phyloP scores from a whole-genome alignment of 1,284 basidiomycete species.

The Pseudozyma sp. region DNA sequence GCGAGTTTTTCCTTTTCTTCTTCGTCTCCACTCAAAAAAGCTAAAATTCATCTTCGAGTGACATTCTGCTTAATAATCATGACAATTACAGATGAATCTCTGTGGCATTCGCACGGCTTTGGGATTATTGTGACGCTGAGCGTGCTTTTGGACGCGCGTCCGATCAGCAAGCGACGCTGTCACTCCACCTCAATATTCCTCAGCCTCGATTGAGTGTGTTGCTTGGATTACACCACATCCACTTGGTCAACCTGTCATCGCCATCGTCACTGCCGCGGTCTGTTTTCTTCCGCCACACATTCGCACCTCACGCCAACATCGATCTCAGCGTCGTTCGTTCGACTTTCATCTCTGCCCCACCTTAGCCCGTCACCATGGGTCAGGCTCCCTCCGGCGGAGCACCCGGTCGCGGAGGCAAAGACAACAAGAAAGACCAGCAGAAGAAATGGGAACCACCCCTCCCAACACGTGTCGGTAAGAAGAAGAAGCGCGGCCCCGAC shows the following conservation, averaged over 20 bases:
- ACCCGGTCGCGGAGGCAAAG: constrained; percentile 58
- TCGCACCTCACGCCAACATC: too few relatives aligned
- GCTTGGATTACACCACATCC: constrained; percentile 4
- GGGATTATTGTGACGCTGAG: neutral
- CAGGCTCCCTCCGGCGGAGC: constrained; percentile 61
- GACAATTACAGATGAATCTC: neutral
- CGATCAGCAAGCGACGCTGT: constrained; percentile 27
- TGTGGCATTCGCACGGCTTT: constrained; percentile 18
- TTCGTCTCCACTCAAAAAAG: constrained; percentile 23
- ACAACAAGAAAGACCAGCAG: constrained; percentile 72
- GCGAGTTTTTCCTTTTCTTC: constrained; percentile 10
- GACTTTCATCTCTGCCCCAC: neutral
- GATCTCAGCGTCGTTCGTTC: too few relatives aligned
- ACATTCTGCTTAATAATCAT: constrained; percentile 21
- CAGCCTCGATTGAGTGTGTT: constrained; percentile 7
- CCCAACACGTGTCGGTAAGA: constrained; percentile 96
- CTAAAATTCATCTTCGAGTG: constrained; percentile 2
- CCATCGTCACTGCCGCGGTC: neutral
- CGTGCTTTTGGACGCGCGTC: constrained; percentile 42
- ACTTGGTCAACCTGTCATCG: neutral
- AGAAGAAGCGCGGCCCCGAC: constrained; percentile 89
- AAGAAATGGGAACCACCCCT: constrained; percentile 99
- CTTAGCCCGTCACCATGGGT: constrained; percentile 42
- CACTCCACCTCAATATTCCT: constrained; percentile 26
- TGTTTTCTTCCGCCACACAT: too few relatives aligned